Base-by-base conservation (phyloP, 2,329 filamentous ascomycete genomes). In the Ophiostoma ulmi region DNA sequence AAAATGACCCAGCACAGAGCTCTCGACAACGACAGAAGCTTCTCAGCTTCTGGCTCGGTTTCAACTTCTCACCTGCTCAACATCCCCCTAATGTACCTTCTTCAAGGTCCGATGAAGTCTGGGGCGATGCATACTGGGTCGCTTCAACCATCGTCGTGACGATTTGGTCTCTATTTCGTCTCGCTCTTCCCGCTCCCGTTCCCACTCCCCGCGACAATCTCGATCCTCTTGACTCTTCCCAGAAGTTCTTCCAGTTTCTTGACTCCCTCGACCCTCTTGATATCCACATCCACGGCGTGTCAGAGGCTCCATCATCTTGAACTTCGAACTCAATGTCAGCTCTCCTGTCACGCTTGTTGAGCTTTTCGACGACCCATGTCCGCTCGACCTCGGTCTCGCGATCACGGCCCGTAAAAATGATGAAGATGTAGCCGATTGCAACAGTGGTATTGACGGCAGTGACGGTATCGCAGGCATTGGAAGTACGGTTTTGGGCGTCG, bases 231-330 rank as follows among this genome's bases (percentile, higher is more conserved):
- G 31, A 31, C 2, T 31, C 31, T 31, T 31, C 31, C 31, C 31
- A 31, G 31, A 31, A 31, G 2, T 31, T 31, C 31, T 31, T 31
- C 31, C 31, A 31, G 3, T 31, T 31, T 31, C 31, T 31, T 31
- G 31, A 31, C 31, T 31, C 31, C 31, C 31, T 31, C 3, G 31
- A 31, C 31, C 31, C 31, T 31, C 31, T 31, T 31, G 31, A 31
- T 31, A 31, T 31, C 31, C 31, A 31, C 31, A 31, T 31, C 31
- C 31, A 31, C 31, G 65, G 8, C 10, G 64, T 31, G 70, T 35
- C 70, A 48, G 22, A 55, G 52, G 76, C 75, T 11, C 76, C 77
- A 14, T 80, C 79, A 38, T 77, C 78, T 67, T 22, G 35, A 38
- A 41, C 2, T 41, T 41, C 1, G 71, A 52, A n/a, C 66, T 70